Base-by-base conservation (phyloP, 495 filamentous ascomycete genomes). In the Penicillium diatomitis region DNA sequence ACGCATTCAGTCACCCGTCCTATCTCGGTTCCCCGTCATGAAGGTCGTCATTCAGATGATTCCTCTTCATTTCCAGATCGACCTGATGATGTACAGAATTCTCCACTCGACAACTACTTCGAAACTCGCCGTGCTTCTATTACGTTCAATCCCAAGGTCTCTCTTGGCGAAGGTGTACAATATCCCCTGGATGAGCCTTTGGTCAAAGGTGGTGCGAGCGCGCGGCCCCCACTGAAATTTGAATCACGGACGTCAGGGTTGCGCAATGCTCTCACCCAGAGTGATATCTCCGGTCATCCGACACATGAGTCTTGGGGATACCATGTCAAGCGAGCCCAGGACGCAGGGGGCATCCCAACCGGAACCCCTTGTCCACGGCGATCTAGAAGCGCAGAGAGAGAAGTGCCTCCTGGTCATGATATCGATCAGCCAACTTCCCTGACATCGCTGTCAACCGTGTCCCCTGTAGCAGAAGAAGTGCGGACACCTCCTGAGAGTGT, bases 371-470 rank as follows among this genome's bases (percentile, higher is more conserved):
- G 63, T 37, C 38, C 46, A 8, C 56, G 55, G 32, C 48, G 52
- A 28, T 41, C 58, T 6, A 41, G 55, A 9, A 62, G 52, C 45
- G 50, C 62, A 3, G 60, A 62, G 12, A 57, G 60, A 49, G 60
- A 57, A 27, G 44, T 57, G 29, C 46, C 46, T 4, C 31, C 46
- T 10, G 53, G 46, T 37, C 47, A 54, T 30, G 67, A 69, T 11
- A 33, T 69, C 28, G 71, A 73, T n/a, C 70, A 57, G 38, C 70
- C 67, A n/a, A 75, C 76, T 10, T 85, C 82, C 7, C 66, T 85
- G 51, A 84, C 82, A 4, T 82, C 80, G 1, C 69, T 72, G 30
- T 74, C 78, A 9, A 82, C 80, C 28, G 71, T 66, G 36, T 83
- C 80, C 20, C 71, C 79, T 4, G 46, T 65, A 12, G 61, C 60